These are phyloP conservation scores for Tulasnella sp. DNA, from an alignment of 768 basidiomycete species.

Conservation along the genomic window DNA sequence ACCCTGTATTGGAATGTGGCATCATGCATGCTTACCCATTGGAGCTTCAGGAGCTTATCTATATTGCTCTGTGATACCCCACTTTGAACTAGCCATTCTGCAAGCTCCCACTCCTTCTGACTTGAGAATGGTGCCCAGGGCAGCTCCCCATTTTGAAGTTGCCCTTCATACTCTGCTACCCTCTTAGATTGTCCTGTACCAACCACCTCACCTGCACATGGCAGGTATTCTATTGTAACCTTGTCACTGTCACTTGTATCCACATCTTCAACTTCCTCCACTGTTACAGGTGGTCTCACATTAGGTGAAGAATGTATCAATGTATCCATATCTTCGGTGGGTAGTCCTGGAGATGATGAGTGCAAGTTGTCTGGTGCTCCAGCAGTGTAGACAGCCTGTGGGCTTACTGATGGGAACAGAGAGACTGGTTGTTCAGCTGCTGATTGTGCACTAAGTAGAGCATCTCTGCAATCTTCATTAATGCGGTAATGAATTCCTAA, in stretches of 20 bases:
- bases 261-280: not conserved
- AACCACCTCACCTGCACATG: not conserved
- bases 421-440: not conserved
- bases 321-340: not conserved
- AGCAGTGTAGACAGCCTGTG: not conserved
- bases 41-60: slow-evolving; percentile 16
- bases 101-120: slow-evolving; percentile 20
- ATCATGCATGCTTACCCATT: not conserved
- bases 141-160: not conserved
- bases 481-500: not conserved
- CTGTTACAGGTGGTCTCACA: not conserved
- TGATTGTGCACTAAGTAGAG: not conserved
- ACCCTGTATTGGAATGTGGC: not conserved
- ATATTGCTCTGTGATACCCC: not conserved
- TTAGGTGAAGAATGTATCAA: not conserved
- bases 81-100: slow-evolving; percentile 13
- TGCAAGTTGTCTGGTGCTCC: not conserved
- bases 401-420: not conserved
- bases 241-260: not conserved
- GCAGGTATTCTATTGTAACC: not conserved
- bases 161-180: not conserved
- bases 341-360: not conserved
- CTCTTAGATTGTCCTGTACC: not conserved
- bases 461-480: not conserved
- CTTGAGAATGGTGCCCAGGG: slow-evolving; percentile 18